phyloP scores from a whole-genome alignment of 805 yeast genomes.

The Schwanniomyces occidentalis region DNA sequence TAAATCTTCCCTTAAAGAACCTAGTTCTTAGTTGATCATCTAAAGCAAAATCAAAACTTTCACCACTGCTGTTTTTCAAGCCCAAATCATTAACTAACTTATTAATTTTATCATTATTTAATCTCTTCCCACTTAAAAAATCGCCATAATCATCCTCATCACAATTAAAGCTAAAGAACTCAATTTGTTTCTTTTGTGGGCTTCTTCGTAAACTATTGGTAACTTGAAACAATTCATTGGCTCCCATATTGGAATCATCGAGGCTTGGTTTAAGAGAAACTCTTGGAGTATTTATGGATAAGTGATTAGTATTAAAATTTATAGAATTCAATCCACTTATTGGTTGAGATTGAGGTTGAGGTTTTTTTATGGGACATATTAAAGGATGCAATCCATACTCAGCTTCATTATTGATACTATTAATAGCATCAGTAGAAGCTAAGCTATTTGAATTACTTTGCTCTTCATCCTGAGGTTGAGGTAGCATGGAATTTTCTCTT shows the following conservation, averaged over 20 bases:
- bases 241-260: slow-evolving; percentile 12
- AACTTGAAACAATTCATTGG: slow-evolving; percentile 35
- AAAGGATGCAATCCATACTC: too few relatives aligned
- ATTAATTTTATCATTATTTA: slow-evolving; percentile 37
- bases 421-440: too few relatives aligned
- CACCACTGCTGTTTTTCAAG: slow-evolving; percentile 25
- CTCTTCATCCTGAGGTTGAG: too few relatives aligned
- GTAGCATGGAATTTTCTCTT: slow-evolving; percentile 7
- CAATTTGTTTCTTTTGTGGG: slow-evolving; percentile 4
- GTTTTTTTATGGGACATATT: slow-evolving; percentile 7
- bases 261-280: slow-evolving; percentile 10
- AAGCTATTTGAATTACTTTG: too few relatives aligned
- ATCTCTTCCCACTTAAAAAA: slow-evolving; percentile 17
- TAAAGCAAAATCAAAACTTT: slow-evolving; percentile 25
- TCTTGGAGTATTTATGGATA: neutral
- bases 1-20: slow-evolving; percentile 35
- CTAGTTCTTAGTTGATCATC: slow-evolving; percentile 38
- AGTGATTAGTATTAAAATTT: too few relatives aligned
- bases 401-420: too few relatives aligned
- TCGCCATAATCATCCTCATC: slow-evolving; percentile 14
- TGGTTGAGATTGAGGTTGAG: too few relatives aligned
- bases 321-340: too few relatives aligned
- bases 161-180: slow-evolving; percentile 9
- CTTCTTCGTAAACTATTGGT: slow-evolving; percentile 18
- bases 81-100: slow-evolving; percentile 36